Percentiles rank a stretch among this genome's conserved stretches.
Evolutionary conservation across 2,329 filamentous ascomycete species (phyloP).

Genomic region (Canariomyces notabilis): DNA sequence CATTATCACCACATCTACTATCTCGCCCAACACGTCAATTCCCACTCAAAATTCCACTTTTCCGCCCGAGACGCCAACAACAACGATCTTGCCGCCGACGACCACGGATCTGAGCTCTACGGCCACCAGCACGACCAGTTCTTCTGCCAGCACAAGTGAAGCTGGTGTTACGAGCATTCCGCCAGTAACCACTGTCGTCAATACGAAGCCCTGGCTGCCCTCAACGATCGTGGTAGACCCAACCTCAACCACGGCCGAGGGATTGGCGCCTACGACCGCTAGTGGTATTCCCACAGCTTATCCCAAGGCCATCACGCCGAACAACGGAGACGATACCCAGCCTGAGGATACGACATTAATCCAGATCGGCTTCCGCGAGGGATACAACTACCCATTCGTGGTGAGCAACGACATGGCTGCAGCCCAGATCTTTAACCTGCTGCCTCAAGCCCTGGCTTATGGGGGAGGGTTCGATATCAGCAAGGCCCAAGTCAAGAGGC

Average conservation of each 20-base stretch:
- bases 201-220: conserved; percentile 49
- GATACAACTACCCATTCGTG: conserved; percentile 81
- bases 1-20: background rate
- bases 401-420: conserved; percentile 65
- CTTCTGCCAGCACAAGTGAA: no score
- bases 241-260: conserved; percentile 34
- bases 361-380: conserved; percentile 78
- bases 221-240: conserved; percentile 58
- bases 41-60: conserved; percentile 1
- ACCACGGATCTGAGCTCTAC: background rate
- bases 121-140: background rate
- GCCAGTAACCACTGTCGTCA: conserved; percentile 23
- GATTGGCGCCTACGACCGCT: conserved; percentile 25
- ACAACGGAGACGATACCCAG: conserved; percentile 44
- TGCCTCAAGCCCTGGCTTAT: conserved; percentile 66
- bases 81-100: background rate
- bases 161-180: conserved; percentile 18
- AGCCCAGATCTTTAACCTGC: conserved; percentile 75
- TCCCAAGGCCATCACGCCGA: conserved; percentile 71
- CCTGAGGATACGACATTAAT: conserved; percentile 66
- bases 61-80: conserved; percentile 4
- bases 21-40: background rate
- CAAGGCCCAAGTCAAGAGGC: conserved; percentile 61
- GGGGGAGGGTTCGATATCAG: conserved; percentile 51
- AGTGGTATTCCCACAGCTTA: conserved; percentile 56